These are phyloP conservation scores for Talaromyces sp. DNA, from an alignment of 2,329 filamentous ascomycete species.

Conservation along the genomic window DNA sequence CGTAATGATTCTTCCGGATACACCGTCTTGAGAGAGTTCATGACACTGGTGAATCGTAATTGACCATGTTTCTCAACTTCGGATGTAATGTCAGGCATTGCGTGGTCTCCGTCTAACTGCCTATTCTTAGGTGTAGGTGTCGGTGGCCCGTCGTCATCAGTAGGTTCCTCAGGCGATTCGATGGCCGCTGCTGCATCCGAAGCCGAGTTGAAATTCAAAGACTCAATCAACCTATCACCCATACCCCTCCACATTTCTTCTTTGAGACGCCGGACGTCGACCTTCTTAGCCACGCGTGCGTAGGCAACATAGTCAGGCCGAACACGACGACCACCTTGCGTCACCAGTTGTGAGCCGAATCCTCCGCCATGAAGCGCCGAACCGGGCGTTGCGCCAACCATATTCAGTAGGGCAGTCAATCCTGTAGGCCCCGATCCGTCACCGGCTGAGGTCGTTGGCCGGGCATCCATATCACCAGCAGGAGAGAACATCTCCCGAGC, in stretches of 20 bases:
- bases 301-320: constrained; percentile 63
- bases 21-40: constrained; percentile 80
- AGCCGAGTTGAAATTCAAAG: constrained; percentile 30
- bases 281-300: constrained; percentile 61
- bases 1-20: constrained; percentile 82
- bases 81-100: constrained; percentile 23
- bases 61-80: constrained; percentile 45
- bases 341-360: constrained; percentile 59
- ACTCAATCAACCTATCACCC: constrained; percentile 41
- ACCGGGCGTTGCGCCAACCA: constrained; percentile 39
- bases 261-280: constrained; percentile 60
- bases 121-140: constrained; percentile 27
- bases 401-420: constrained; percentile 36
- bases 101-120: constrained; percentile 28
- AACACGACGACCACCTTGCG: constrained; percentile 53
- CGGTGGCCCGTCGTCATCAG: constrained; percentile 19
- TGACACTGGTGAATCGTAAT: constrained; percentile 83
- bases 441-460: constrained; percentile 27
- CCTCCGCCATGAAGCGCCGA: constrained; percentile 46
- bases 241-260: constrained; percentile 63
- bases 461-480: constrained; percentile 28
- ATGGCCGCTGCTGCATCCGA: constrained; percentile 24
- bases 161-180: constrained; percentile 14
- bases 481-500: constrained; percentile 47
- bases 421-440: constrained; percentile 33